Base-by-base conservation (phyloP, 2,329 filamentous ascomycete species). In the Claviceps arundinis region DNA sequence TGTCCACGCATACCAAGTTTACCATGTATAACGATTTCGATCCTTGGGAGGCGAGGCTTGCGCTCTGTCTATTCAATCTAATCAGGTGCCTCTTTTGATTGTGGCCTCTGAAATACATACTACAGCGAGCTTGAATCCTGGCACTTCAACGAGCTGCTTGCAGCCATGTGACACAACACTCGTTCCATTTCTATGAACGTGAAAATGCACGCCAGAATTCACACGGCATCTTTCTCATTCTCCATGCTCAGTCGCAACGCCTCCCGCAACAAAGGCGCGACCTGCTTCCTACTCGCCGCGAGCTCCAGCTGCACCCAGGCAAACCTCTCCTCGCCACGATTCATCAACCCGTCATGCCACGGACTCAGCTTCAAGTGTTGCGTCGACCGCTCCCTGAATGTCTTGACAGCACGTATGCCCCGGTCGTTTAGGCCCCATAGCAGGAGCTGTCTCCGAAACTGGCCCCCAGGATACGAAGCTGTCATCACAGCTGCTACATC, bases 401-500 rank as follows among this genome's bases (percentile, higher is more conserved):
- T 65, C 61, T 74, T 68, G 16, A 76, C 76, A 1, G 77, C 78
- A 4, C 65, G 59, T 0, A 70, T 68, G 0, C 75, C 82, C 4
- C 64, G 63, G 1, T 73, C 68, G 26, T 71, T 76, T 1, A 80
- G 60, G 0, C 76, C 82, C 78, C 84, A 85, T 0, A 90, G 67
- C 5, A 91, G 66, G 40, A 89, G 63, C 61, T 93, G 80, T 49
- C 87, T 71, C 56, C 72, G 70, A 55, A 89, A 87, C 16, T 70
- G 61, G 0, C 76, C 79, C 0, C 67, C 68, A 0, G 73, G 69
- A 22, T 74, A 71, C 19, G 73, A 80, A n/a, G 79, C 79, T 1
- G 86, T 88, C 82, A 90, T 86, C 52, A 90, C 69, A 9, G 73
- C 74, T 8, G 76, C 77, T 9, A 90, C 61, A 52, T 83, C 80